Evolutionary conservation across 371 early-diverging fungal species (phyloP), one percentile per base, ranked within the genome.

Genomic region (Apophysomyces variabilis): DNA sequence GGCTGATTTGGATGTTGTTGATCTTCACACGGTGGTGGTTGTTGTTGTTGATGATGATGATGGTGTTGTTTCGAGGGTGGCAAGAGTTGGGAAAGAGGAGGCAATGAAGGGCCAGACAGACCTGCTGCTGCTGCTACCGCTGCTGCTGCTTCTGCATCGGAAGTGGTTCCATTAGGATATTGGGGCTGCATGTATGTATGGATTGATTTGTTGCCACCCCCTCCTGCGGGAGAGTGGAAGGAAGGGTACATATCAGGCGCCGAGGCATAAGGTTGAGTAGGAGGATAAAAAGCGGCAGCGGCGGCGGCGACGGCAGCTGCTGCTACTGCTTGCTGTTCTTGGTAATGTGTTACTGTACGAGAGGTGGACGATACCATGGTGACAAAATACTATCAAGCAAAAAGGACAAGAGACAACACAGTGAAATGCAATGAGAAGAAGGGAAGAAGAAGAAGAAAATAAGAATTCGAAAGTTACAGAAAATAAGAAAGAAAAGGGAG

Each of bases 61-160:
- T 64, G 60, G 18, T 65, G 41, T 57, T 64, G 62, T 37, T 54
- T 66, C 5, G 70, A 65, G 21, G 68, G 58, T 12, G 79, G 74
- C 46, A 82, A 65, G n/a, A 82, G 64, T 59, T 76, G 78, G 1
- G 83, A 79, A 56, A 82, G 54, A 9, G 83, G 83, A 62, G 83
- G 83, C 36, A 82, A 60, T 11, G 83, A 77, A 58, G 76, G 66
- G 32, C 62, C 68, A 6, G 67, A 63, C 13, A 58, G 44, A 64
- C 60, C 69, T 3, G 60, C 71, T 21, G 64, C 77, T 4, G 69
- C 74, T 7, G 73, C 75, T 8, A 67, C 75, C 8, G 75, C 69
- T 5, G 73, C 71, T 26, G 68, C 69, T 14, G 73, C 70, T 35
- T 50, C 54, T 21, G 54, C 54, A 21, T 50, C 54, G 5, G 21